Percentiles rank a stretch among this genome's conserved stretches.
These are phyloP conservation scores for Schrenkiella parvula DNA, from an alignment of 345 rosid species.

Conservation along the genomic window DNA sequence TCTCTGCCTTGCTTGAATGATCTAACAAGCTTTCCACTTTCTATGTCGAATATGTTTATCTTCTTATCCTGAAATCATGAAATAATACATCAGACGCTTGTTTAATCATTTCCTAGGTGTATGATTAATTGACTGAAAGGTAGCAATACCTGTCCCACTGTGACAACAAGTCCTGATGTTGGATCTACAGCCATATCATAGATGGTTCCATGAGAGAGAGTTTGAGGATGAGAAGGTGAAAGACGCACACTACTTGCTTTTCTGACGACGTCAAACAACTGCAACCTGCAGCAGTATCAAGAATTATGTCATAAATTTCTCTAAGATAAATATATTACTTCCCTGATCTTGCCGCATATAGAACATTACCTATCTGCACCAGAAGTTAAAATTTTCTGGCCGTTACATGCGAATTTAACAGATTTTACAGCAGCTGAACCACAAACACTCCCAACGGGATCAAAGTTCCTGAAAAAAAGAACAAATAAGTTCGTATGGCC, in stretches of 20 bases:
- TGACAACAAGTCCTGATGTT: slow-evolving; percentile 52
- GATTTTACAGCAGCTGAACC: slow-evolving; percentile 79
- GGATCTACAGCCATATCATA: slow-evolving; percentile 81
- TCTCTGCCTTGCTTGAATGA: slow-evolving; percentile 72
- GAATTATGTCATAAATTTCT: background rate
- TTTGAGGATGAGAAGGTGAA: slow-evolving; percentile 57
- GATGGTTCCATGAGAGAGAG: slow-evolving; percentile 71
- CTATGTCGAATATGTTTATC: slow-evolving; percentile 58
- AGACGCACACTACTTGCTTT: slow-evolving; percentile 35
- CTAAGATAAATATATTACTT: background rate
- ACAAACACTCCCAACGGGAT: slow-evolving; percentile 50
- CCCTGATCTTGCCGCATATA: background rate
- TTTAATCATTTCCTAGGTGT: background rate
- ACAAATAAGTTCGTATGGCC: slow-evolving; percentile 23
- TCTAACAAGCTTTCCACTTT: slow-evolving; percentile 61
- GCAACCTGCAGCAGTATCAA: slow-evolving; percentile 42
- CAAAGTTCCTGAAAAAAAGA: slow-evolving; percentile 58
- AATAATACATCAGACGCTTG: background rate
- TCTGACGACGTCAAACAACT: slow-evolving; percentile 52
- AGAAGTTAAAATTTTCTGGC: slow-evolving; percentile 61
- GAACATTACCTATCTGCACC: slow-evolving; percentile 69
- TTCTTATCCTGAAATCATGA: slow-evolving; percentile 60
- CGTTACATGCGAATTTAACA: slow-evolving; percentile 55
- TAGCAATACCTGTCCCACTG: slow-evolving; percentile 71
- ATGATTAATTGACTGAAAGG: background rate